A percentile compares a stretch with the other conserved stretches of the same genome.
Evolutionary conservation across 345 rosid genomes (phyloP).

Genomic region (Eutrema japonicum): DNA sequence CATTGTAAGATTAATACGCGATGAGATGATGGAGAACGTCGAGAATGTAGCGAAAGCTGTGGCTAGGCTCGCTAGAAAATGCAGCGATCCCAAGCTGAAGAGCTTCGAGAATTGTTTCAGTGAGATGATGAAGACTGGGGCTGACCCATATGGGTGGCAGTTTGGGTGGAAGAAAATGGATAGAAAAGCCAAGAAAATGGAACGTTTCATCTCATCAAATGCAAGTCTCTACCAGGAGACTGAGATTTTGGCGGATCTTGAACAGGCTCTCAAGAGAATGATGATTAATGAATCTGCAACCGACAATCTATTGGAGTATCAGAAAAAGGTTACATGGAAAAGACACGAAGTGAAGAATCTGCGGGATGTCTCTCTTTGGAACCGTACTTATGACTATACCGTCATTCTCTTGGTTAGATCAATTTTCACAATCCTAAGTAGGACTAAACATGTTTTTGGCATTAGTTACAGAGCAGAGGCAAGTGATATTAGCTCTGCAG

Average conservation of each 20-base stretch:
- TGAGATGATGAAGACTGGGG: constrained; percentile 57
- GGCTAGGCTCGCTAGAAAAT: constrained; percentile 71
- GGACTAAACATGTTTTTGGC: constrained; percentile 75
- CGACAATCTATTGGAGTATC: constrained; percentile 63
- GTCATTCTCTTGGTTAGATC: constrained; percentile 77
- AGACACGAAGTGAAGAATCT: constrained; percentile 79
- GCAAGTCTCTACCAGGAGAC: constrained; percentile 86
- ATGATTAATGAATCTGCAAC: constrained; percentile 58
- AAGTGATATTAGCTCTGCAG: constrained; percentile 48
- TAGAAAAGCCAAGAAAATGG: constrained; percentile 82
- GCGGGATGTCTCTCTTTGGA: constrained; percentile 83
- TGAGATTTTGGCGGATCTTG: constrained; percentile 79
- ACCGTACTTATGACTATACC: constrained; percentile 74
- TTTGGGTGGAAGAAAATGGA: constrained; percentile 84
- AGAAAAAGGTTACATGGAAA: constrained; percentile 84
- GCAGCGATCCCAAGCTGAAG: constrained; percentile 68
- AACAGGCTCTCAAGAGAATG: constrained; percentile 80
- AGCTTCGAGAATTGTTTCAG: constrained; percentile 62
- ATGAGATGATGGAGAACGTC: constrained; percentile 71
- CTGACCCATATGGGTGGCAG: constrained; percentile 77
- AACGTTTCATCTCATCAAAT: constrained; percentile 70
- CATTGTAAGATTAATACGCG: constrained; percentile 60
- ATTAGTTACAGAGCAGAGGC: constrained; percentile 49
- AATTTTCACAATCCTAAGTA: constrained; percentile 67
- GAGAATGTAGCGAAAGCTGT: constrained; percentile 69